A percentile compares a stretch with the other conserved stretches of the same genome.
phyloP scores from a whole-genome alignment of 257 asterid species.

The Penstemon davidsonii region DNA sequence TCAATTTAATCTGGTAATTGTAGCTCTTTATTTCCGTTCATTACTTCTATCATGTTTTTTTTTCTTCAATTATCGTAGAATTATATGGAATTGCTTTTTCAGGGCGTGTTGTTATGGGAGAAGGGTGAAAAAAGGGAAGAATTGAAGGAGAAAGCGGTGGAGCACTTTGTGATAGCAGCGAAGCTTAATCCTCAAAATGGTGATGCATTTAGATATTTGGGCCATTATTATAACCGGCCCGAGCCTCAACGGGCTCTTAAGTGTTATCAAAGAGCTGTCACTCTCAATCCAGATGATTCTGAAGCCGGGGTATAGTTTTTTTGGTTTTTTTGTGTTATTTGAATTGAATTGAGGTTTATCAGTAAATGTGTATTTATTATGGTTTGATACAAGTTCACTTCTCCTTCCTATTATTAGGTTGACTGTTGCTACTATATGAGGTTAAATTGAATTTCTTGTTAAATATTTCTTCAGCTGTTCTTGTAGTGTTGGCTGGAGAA shows the following conservation, averaged over 20 bases:
- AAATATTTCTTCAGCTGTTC: not conserved
- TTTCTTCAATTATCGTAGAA: not conserved
- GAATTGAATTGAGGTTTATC: constrained; percentile 12
- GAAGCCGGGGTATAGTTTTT: constrained; percentile 62
- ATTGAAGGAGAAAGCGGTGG: constrained; percentile 59
- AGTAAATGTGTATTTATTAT: constrained; percentile 6
- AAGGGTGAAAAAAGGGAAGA: constrained; percentile 49
- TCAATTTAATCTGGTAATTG: constrained; percentile 62
- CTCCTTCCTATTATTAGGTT: not conserved
- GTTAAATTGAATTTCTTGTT: not conserved
- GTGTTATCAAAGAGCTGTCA: constrained; percentile 90
- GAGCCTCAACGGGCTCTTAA: constrained; percentile 85
- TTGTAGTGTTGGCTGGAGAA: constrained; percentile 5
- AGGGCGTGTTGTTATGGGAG: constrained; percentile 81
- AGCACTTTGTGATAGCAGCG: constrained; percentile 72
- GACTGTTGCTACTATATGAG: not conserved
- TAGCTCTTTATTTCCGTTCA: not conserved
- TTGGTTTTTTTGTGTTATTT: not conserved
- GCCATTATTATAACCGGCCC: constrained; percentile 64
- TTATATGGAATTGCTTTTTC: constrained; percentile 21
- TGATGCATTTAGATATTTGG: constrained; percentile 79
- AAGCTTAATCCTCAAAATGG: constrained; percentile 79
- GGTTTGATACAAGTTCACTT: constrained; percentile 10
- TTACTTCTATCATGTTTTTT: not conserved
- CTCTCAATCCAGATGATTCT: constrained; percentile 80